phyloP scores from a whole-genome alignment of 2,329 filamentous ascomycete genomes.

The Colletotrichum sp. region DNA sequence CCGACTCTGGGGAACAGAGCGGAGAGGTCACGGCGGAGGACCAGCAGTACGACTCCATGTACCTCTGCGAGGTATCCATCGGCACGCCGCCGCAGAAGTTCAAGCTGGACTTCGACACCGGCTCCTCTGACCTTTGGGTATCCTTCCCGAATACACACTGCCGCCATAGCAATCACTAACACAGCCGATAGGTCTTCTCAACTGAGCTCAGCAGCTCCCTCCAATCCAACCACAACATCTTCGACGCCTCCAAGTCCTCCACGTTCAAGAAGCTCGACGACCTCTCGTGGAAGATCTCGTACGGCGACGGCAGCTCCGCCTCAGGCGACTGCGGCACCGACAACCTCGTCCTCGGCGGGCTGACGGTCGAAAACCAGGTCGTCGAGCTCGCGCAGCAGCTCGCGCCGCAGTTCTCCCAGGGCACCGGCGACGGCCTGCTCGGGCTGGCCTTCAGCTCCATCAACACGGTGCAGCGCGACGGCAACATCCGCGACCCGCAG shows the following conservation, averaged over 20 bases:
- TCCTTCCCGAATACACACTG: constrained; percentile 54
- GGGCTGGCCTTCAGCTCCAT: constrained; percentile 70
- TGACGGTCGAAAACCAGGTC: constrained; percentile 63
- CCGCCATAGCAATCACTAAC: constrained; percentile 32
- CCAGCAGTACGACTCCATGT: constrained; percentile 61
- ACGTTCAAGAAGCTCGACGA: constrained; percentile 41
- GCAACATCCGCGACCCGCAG: constrained; percentile 44
- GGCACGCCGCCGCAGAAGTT: constrained; percentile 61
- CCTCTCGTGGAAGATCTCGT: constrained; percentile 66
- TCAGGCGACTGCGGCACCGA: constrained; percentile 70
- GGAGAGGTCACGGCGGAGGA: constrained; percentile 17
- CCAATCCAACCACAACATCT: constrained; percentile 46
- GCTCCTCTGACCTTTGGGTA: constrained; percentile 77
- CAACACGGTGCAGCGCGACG: constrained; percentile 66
- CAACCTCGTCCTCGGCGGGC: constrained; percentile 69
- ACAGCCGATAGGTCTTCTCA: constrained; percentile 29
- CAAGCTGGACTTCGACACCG: constrained; percentile 76
- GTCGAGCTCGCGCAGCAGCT: constrained; percentile 69
- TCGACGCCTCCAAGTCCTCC: constrained; percentile 39
- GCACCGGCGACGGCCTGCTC: constrained; percentile 69
- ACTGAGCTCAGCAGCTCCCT: constrained; percentile 26
- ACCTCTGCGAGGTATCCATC: constrained; percentile 42
- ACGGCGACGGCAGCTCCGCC: constrained; percentile 71
- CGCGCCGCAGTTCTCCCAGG: constrained; percentile 60
- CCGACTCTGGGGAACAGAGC: background rate